A percentile compares a stretch with the other conserved stretches of the same genome.
These are phyloP conservation scores for Fonsecaea monophora DNA, from an alignment of 2,329 filamentous ascomycete species.

Conservation along the genomic window DNA sequence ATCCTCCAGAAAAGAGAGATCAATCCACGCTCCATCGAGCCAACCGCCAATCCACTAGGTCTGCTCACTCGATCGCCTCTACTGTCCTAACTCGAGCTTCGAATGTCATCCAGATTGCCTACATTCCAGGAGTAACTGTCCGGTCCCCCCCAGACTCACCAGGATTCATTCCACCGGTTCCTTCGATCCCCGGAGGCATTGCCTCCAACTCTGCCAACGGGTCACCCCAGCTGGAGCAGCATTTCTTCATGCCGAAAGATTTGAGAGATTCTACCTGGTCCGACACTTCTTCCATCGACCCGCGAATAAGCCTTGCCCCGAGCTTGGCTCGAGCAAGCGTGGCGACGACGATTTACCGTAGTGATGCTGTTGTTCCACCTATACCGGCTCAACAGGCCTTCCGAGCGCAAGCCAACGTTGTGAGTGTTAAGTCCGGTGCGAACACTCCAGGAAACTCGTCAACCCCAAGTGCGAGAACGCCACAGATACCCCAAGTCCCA, in stretches of 20 bases:
- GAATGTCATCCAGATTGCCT: slow-evolving; percentile 99
- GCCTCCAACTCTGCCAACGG: slow-evolving; percentile 62
- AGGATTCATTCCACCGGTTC: slow-evolving; percentile 83
- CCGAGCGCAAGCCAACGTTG: slow-evolving; percentile 86
- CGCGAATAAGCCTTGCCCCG: slow-evolving; percentile 58
- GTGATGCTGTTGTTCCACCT: slow-evolving; percentile 81
- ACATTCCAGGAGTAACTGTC: slow-evolving; percentile 96
- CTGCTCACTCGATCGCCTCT: slow-evolving; percentile 86
- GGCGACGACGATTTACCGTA: slow-evolving; percentile 91
- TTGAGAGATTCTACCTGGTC: slow-evolving; percentile 90
- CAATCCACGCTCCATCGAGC: slow-evolving; percentile 64
- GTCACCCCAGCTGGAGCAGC: slow-evolving; percentile 66
- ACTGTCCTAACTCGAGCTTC: slow-evolving; percentile 94
- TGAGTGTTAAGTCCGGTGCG: slow-evolving; percentile 81
- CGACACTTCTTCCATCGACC: slow-evolving; percentile 47
- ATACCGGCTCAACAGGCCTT: slow-evolving; percentile 84
- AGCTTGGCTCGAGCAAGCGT: slow-evolving; percentile 67
- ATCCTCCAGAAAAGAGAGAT: slow-evolving; percentile 61
- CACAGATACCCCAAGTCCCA: slow-evolving; percentile 35
- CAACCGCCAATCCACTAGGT: slow-evolving; percentile 78
- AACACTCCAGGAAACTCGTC: slow-evolving; percentile 55
- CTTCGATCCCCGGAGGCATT: slow-evolving; percentile 75
- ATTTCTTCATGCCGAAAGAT: slow-evolving; percentile 92
- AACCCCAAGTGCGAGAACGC: slow-evolving; percentile 72
- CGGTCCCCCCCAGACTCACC: slow-evolving; percentile 84